Evolutionary conservation across 2,329 filamentous ascomycete species (phyloP), one percentile per base, ranked within the genome.

Genomic region (Xylaria sp.): DNA sequence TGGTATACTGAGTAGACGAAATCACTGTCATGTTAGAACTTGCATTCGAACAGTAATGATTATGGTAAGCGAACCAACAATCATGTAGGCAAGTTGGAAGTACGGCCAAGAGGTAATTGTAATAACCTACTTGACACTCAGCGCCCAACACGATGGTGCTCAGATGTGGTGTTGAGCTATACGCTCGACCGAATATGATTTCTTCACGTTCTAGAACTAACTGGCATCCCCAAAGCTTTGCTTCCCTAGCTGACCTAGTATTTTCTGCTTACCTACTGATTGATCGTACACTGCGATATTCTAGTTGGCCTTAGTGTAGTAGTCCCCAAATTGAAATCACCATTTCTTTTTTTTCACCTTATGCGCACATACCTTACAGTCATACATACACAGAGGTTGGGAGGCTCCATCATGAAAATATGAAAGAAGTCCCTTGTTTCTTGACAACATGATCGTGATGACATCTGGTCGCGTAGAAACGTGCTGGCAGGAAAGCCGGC

Each of bases 41-140:
- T 12, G 21, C 8, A 21, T 15, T 46, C 51, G 56, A 56, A 63
- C 38, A 63, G 61, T 63, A 63, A 60, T 55, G 21, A 25, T 42
- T 46, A 23, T 23, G 21, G 47, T 33, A 23, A 47, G 17, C 12
- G 25, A 42, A 35, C 14, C 3, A n/a, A 33, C 4, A 17, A n/a
- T 43, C 42, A 35, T 17, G 40, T 31, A 40, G 21, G 31, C 42
- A 23, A 5, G 9, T 23, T 15, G 11, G 21, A 25, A 2, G 8
- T 9, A 21, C 4, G 11, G 37, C 12, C 12, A 38, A 19, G 21
- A 17, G 21, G 46, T 40, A 46, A 33, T 40, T 23, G 19, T 38
- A 33, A 45, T 17, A 4, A 14, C 15, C 15, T 37, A 33, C 28
- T 9, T n/a, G 9, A 31, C 28, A 9, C 33, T n/a, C 15, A 38